phyloP scores from a whole-genome alignment of 1,284 basidiomycete species.

The Cutaneotrichosporon cyanovorans region DNA sequence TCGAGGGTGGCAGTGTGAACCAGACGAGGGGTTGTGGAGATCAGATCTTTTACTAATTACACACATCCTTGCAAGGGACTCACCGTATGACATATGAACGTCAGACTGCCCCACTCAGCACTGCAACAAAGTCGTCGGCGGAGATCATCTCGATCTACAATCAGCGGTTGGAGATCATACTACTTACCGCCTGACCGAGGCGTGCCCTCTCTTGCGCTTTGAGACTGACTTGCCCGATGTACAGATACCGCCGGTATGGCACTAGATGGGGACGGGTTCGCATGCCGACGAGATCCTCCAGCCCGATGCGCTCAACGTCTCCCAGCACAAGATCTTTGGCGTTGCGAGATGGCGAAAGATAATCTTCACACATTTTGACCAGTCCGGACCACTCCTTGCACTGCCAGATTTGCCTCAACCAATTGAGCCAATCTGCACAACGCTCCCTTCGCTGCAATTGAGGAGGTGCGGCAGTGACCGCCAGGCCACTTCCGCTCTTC shows the following conservation, averaged over 20 bases:
- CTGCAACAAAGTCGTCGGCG: conserved; percentile 26
- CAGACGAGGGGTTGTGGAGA: conserved; percentile 10
- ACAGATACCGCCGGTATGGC: conserved; percentile 29
- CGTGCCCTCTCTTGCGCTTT: background rate
- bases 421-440: conserved; percentile 23
- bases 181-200: background rate
- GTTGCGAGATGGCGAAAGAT: background rate
- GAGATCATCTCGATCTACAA: conserved; percentile 22
- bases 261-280: conserved; percentile 22
- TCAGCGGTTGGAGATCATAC: background rate
- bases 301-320: conserved; percentile 19
- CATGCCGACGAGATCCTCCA: conserved; percentile 28
- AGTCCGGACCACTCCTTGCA: conserved; percentile 17
- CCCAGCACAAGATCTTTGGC: background rate
- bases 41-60: conserved; percentile 26
- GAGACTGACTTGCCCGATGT: conserved; percentile 21
- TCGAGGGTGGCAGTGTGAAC: conserved; percentile 6
- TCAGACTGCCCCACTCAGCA: conserved; percentile 20
- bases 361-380: conserved; percentile 14
- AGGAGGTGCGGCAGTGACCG: conserved; percentile 25
- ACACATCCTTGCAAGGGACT: conserved; percentile 22
- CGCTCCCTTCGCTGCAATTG: conserved; percentile 9
- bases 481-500: conserved; percentile 13
- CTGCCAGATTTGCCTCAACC: conserved; percentile 17
- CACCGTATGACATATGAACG: background rate